Conservation (phyloP, 257 asterid genomes). For the Solanum pennellii region DNA sequence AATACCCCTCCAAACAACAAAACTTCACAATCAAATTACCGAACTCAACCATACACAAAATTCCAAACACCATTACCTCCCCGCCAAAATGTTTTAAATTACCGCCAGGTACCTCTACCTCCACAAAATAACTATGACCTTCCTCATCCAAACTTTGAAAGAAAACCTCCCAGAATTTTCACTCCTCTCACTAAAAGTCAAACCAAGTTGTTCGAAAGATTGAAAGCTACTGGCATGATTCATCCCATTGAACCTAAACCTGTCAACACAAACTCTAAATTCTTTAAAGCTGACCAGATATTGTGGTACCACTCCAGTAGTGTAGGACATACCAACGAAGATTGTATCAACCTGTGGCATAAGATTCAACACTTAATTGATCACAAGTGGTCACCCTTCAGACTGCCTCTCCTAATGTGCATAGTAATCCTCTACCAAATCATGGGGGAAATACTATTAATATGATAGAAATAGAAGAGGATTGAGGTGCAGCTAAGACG, state of each 20-base stretch:
- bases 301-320: not conserved
- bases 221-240: not conserved
- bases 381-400: no score
- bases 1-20: not conserved
- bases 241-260: no score
- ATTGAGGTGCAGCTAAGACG: not conserved
- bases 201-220: not conserved
- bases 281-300: no score
- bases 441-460: not conserved
- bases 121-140: not conserved
- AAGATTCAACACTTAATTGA: not conserved
- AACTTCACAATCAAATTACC: not conserved
- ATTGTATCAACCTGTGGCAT: not conserved
- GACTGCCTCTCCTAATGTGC: no score
- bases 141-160: not conserved
- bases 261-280: not conserved
- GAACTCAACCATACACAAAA: not conserved
- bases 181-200: no score
- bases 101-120: not conserved
- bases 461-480: not conserved
- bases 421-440: not conserved
- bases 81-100: not conserved
- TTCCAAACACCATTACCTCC: not conserved
- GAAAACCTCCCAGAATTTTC: not conserved
- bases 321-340: no score